Base-by-base conservation (phyloP, 108 stramenopile genomes). In the Nitzschia sp. region DNA sequence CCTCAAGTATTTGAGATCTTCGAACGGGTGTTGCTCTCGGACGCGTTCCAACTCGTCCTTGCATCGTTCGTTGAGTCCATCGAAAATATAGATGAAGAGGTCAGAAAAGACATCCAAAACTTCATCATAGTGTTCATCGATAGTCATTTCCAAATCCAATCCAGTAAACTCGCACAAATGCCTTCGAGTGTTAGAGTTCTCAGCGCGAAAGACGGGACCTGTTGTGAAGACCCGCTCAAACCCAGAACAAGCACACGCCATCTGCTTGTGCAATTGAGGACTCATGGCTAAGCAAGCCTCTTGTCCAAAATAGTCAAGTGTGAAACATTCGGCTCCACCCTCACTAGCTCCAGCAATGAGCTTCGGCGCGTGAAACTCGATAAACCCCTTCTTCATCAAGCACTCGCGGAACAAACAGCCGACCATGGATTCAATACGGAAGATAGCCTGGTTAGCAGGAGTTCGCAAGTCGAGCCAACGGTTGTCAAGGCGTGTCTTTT, bases 101-200 rank as follows among this genome's bases (percentile, higher is more conserved):
- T 99, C 97, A 44, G 85, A 84, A 58, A 98, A 96, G 2, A 98
- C 83, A 60, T 99, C 96, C 70, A 99, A 82, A 19, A 96, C 95
- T 81, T 99, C 99, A 71, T 97, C 95, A 82, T 99, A 99, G 84
- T 98, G 98, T 69, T 99, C 99, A 45, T 95, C 82, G 78, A 99
- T 96, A 53, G 87, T 85, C 97, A 99, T 98, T 83, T 99, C 99
- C 53, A 99, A 72, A 84, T 99, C 99, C 34, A 99, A 84, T 32
- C 99, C 99, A 34, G 98, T 98, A 76, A 99, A 99, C 81, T 99
- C 99, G 72, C 98, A 98, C 64, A 99, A 83, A 77, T 99, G 99
- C 32, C 99, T 81, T 50, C 97, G 78, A 0, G 99, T 99, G 72
- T 97, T 95, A 50, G 90, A 92, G 66, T 98, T 97, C 83, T 99